Evolutionary conservation across 192 early-diverging fungal genomes (phyloP), one percentile per base, ranked within the genome.

Genomic region (Podochytrium sp.): DNA sequence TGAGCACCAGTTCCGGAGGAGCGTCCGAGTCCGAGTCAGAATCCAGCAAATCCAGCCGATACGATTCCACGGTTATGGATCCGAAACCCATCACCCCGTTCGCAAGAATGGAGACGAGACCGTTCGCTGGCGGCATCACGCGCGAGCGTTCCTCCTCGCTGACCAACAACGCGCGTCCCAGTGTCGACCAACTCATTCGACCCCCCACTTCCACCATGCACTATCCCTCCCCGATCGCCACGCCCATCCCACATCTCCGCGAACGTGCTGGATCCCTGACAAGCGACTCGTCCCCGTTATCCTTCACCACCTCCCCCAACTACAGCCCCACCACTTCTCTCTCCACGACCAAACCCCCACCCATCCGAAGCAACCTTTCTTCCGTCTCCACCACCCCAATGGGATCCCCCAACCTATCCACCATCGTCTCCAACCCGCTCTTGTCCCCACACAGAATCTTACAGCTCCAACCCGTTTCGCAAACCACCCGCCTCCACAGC

Each of bases 1-100:
- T 71, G 25, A 60, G 55, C 23, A 47, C 69, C n/a, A 71, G 69
- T 59, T 59, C 55, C 12, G 69, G 56, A 2, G 55, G 27, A 7
- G 56, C 25, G 5, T 53, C 38, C n/a, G 43, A 51, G 25, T 7
- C 25, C 29, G 51, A 51, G 34, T 53, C 14, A 49, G 14, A 20
- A 34, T 47, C 37, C 3, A 47, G 3, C 63, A 65, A 43, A 14
- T 29, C 10, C 52, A 55, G 23, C 23, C 52, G 23, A 38, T 10
- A 2, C 12, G 34, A 61, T 29, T 16, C 33, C 29, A 29, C 12
- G 32, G 16, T 29, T 61, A 20, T 61, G 33, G 16, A 33, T 38
- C 7, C 32, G 27, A 61, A 37, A 29, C 32, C 18, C 37, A 25
- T n/a, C 32, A 61, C 59, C 29, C n/a, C 16, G 12, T 6, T 14